Conservation (phyloP, 768 basidiomycete genomes). For the Dioszegia hungarica region DNA sequence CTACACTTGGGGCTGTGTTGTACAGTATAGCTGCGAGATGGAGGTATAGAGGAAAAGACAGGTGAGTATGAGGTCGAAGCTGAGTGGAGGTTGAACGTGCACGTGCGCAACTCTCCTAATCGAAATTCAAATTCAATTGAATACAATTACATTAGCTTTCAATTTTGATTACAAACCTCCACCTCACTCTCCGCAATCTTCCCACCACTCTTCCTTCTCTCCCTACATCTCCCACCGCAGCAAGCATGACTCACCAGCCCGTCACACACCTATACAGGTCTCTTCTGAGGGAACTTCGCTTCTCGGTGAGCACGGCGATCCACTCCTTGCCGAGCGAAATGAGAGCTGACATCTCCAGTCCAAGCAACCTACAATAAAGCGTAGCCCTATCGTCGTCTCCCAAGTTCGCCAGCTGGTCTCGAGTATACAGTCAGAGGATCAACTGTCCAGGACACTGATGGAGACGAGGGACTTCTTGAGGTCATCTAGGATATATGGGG, state of each 20-base stretch:
- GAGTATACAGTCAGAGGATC: neutral
- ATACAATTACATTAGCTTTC: too few species aligned
- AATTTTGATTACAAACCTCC: neutral
- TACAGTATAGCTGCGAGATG: too few species aligned
- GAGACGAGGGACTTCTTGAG: slow-evolving; percentile 57
- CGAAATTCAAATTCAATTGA: too few species aligned
- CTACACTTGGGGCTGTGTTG: too few species aligned
- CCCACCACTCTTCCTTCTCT: neutral
- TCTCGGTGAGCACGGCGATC: neutral
- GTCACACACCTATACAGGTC: slow-evolving; percentile 1
- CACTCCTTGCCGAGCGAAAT: neutral
- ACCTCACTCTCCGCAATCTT: neutral
- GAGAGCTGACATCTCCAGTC: slow-evolving; percentile 14
- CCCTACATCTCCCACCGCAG: neutral
- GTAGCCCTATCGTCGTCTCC: slow-evolving; percentile 16
- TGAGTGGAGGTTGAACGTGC: neutral
- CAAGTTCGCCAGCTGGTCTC: slow-evolving; percentile 27
- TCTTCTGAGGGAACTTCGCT: neutral
- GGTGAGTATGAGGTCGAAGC: neutral
- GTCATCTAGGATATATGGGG: slow-evolving; percentile 73
- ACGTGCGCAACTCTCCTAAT: neutral
- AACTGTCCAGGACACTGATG: slow-evolving; percentile 20
- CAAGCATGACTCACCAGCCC: neutral
- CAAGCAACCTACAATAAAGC: slow-evolving; percentile 20
- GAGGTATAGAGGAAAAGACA: neutral